Base-by-base conservation (phyloP, 495 filamentous ascomycete species). In the Parachaetomium inaequale region DNA sequence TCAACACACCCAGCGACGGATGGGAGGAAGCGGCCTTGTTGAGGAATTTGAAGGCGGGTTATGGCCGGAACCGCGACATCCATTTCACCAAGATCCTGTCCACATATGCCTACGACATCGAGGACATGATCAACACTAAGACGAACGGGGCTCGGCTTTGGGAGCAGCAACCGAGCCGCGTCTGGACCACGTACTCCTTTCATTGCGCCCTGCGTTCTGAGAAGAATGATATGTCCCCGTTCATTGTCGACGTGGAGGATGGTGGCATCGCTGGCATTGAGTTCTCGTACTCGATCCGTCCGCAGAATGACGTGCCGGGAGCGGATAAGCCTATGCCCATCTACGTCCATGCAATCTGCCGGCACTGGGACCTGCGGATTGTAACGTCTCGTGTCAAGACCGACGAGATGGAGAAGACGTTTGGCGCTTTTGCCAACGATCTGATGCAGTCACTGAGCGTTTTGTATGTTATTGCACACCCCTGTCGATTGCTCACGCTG, bases 191-290 rank as follows among this genome's bases (percentile, higher is more conserved):
- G 2, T 88, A 87, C 62, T 80, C 85, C 25, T 82, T 84, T 42
- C 71, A 70, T 17, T 86, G 84, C 19, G 23, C 1, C 59, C 67
- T 68, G 0, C 66, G 63, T 15, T 21, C 54, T 0, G 49, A 62
- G 10, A 68, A 68, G 2, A 47, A 59, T 7, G 38, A 15, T 26
- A 0, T 12, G 14, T 2, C 17, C 17, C 5, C 40, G 17, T 79
- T 87, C 59, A 58, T 80, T 17, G 72, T 88, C 7, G 74, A 77
- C 7, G 72, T 88, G 8, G 70, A 73, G 3, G 71, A 88, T n/a
- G 72, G 84, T 66, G 75, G 72, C 4, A 66, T n/a, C 40, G 25
- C 31, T 14, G n/a, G 17, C 23, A 25, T 68, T 7, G 57, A 42
- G 0, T 75, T 78, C 54, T 61, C 60, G 0, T 64, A 66, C 46